Evolutionary conservation across 495 filamentous ascomycete species (phyloP).

Genomic region (Hypoxylon perforatum): DNA sequence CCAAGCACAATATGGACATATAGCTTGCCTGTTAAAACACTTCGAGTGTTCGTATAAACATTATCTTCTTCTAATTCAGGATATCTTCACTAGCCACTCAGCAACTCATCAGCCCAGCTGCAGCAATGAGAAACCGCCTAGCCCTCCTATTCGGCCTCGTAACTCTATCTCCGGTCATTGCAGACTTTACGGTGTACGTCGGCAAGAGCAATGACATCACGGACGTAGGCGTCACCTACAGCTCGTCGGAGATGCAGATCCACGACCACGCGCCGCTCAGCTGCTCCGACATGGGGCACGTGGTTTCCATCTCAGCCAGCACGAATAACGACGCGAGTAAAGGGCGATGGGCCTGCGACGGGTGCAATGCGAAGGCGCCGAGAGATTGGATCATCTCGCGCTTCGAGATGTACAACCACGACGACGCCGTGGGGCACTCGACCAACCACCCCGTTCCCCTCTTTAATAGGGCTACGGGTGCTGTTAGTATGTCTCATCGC

Average conservation of each 20-base stretch:
- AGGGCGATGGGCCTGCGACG: conserved; percentile 39
- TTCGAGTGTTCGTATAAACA: background rate
- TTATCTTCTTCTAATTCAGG: background rate
- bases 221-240: conserved; percentile 31
- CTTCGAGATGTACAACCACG: conserved; percentile 14
- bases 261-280: conserved; percentile 32
- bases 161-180: background rate
- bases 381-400: conserved; percentile 33
- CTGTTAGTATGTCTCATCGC: conserved; percentile 26
- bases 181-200: conserved; percentile 31
- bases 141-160: background rate
- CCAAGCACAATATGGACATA: background rate
- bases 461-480: conserved; percentile 31
- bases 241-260: conserved; percentile 27
- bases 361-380: conserved; percentile 21
- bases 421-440: conserved; percentile 29
- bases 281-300: conserved; percentile 29
- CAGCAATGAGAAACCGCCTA: conserved; percentile 3
- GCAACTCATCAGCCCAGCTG: background rate
- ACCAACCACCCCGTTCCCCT: conserved; percentile 29
- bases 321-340: conserved; percentile 37
- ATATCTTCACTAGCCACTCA: background rate
- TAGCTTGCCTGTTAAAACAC: background rate
- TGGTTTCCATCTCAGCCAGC: conserved; percentile 28
- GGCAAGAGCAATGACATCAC: conserved; percentile 35